phyloP scores from a whole-genome alignment of 495 filamentous ascomycete species.

The Neurospora sublineolata region DNA sequence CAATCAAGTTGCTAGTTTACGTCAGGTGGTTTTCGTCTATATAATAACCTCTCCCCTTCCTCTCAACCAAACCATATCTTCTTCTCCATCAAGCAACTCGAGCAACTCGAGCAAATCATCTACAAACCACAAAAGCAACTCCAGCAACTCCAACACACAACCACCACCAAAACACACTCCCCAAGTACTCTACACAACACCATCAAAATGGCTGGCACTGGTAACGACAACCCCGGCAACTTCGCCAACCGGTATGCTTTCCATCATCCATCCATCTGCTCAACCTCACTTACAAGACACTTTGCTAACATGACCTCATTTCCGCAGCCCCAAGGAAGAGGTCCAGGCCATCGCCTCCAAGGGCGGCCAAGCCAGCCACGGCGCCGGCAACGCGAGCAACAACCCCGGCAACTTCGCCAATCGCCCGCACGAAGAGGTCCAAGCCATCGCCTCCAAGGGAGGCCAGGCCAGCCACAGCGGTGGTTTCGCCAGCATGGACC shows the following conservation, averaged over 20 bases:
- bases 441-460: constrained; percentile 39
- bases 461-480: constrained; percentile 34
- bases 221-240: constrained; percentile 47
- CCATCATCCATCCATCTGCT: neutral
- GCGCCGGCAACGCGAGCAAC: constrained; percentile 2
- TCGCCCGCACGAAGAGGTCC: constrained; percentile 42
- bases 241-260: constrained; percentile 44
- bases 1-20: neutral
- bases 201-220: neutral
- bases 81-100: neutral
- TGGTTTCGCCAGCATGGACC: constrained; percentile 27
- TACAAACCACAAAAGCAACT: neutral
- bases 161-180: neutral
- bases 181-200: neutral
- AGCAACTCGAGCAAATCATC: neutral
- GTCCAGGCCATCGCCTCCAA: constrained; percentile 44
- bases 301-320: neutral
- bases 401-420: constrained; percentile 4
- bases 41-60: neutral
- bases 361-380: constrained; percentile 34
- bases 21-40: neutral
- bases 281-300: neutral
- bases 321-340: constrained; percentile 37
- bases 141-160: neutral
- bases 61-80: neutral